Evolutionary conservation across 2,329 filamentous ascomycete species (phyloP).

Genomic region (Amauroascus niger): DNA sequence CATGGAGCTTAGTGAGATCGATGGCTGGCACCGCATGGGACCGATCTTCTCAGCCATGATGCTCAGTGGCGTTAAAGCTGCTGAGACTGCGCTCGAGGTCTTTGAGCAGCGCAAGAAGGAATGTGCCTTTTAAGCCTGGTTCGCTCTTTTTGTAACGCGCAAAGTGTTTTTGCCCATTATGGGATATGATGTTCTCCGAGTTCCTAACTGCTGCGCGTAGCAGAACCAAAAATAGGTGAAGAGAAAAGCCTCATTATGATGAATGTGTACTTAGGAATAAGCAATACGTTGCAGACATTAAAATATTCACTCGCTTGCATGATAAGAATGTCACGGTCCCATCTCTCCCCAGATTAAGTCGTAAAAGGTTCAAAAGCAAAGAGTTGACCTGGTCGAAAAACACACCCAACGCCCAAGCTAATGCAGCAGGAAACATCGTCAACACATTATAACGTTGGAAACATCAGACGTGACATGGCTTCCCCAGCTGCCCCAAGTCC

Average conservation of each 20-base stretch:
- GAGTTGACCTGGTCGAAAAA: no score
- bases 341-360: neutral
- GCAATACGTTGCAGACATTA: neutral
- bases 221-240: no score
- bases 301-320: neutral
- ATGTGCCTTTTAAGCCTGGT: constrained; percentile 45
- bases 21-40: constrained; percentile 85
- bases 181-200: neutral
- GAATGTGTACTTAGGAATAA: neutral
- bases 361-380: no score
- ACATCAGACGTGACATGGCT: neutral
- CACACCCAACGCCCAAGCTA: neutral
- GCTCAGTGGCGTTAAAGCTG: constrained; percentile 78
- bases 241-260: no score
- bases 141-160: neutral
- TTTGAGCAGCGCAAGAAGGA: constrained; percentile 65
- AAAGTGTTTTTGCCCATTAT: neutral
- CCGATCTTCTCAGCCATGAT: constrained; percentile 87
- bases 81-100: constrained; percentile 66
- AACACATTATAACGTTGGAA: neutral
- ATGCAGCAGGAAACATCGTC: neutral
- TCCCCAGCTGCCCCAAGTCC: constrained; percentile 11
- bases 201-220: no score
- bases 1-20: constrained; percentile 86
- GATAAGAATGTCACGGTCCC: neutral